These are phyloP conservation scores for Sugiyamaella qingdaonensis DNA, from an alignment of 805 yeast genomes.

Conservation along the genomic window DNA sequence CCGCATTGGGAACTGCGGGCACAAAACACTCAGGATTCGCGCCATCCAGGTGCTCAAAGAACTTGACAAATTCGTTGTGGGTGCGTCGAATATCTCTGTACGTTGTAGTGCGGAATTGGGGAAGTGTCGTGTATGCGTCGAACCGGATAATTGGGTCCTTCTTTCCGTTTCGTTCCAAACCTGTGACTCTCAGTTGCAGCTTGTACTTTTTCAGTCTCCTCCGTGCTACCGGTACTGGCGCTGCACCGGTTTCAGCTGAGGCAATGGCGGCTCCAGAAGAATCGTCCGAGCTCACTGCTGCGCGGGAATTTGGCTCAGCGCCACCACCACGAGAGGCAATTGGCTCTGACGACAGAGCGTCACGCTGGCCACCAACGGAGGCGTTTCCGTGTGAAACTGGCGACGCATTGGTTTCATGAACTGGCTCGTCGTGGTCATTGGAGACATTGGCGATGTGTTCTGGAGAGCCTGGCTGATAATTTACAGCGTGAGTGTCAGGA, in stretches of 20 bases:
- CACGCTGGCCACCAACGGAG: not conserved
- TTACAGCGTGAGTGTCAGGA: not conserved
- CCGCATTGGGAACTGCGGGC: conserved; percentile 76
- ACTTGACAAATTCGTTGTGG: conserved; percentile 66
- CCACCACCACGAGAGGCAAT: too few relatives aligned
- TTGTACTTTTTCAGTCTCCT: conserved; percentile 31
- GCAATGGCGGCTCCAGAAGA: not conserved
- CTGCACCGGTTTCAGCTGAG: not conserved
- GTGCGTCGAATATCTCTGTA: conserved; percentile 79
- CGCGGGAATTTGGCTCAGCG: not conserved
- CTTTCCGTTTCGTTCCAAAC: conserved; percentile 65
- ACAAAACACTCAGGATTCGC: conserved; percentile 91
- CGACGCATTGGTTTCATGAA: not conserved
- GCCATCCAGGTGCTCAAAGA: conserved; percentile 71
- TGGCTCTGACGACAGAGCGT: not conserved
- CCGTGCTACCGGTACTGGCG: not conserved
- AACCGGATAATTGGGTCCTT: conserved; percentile 79
- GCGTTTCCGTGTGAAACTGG: not conserved
- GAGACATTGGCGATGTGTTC: not conserved
- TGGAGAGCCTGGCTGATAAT: conserved; percentile 1
- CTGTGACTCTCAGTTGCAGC: conserved; percentile 55
- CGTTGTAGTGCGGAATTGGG: conserved; percentile 64
- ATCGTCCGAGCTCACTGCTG: not conserved
- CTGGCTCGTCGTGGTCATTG: not conserved
- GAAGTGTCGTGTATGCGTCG: conserved; percentile 64